Evolutionary conservation across 192 early-diverging fungal genomes (phyloP).

Genomic region (Mortierella hygrophila): DNA sequence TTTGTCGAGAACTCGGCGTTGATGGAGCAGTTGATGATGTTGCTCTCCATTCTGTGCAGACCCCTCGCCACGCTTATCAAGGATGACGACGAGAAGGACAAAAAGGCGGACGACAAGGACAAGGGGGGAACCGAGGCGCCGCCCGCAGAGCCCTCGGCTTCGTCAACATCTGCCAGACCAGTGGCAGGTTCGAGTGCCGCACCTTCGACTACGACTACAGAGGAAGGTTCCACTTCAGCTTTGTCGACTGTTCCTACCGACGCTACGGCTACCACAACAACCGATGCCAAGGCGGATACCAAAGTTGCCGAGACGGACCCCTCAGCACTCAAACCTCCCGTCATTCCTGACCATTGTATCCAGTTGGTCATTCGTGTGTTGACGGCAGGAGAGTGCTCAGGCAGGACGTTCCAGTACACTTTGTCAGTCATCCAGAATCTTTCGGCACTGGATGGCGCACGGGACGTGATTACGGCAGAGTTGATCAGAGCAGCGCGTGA

Average conservation of each 20-base stretch:
- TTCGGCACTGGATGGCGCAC: slow-evolving; percentile 74
- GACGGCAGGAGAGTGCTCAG: slow-evolving; percentile 90
- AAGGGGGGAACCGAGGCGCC: slow-evolving; percentile 6
- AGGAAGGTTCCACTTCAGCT: not conserved
- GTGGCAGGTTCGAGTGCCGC: not conserved
- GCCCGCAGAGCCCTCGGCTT: slow-evolving; percentile 8
- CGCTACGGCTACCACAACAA: not conserved
- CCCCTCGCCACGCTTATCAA: slow-evolving; percentile 77
- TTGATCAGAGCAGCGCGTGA: slow-evolving; percentile 77
- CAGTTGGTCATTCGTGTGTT: slow-evolving; percentile 91
- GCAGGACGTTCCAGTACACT: slow-evolving; percentile 95
- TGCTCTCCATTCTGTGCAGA: slow-evolving; percentile 84
- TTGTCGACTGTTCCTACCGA: slow-evolving; percentile 15
- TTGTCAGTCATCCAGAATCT: slow-evolving; percentile 92
- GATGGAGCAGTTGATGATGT: slow-evolving; percentile 90
- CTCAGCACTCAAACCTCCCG: slow-evolving; percentile 75
- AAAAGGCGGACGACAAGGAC: slow-evolving; percentile 38
- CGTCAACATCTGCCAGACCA: not conserved
- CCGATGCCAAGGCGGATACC: slow-evolving; percentile 15
- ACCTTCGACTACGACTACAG: not conserved
- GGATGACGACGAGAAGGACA: slow-evolving; percentile 62
- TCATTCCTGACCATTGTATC: slow-evolving; percentile 86
- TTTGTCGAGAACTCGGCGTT: slow-evolving; percentile 84
- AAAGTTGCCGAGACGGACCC: slow-evolving; percentile 38
- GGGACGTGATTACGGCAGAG: slow-evolving; percentile 85